Conservation (phyloP, 2,329 filamentous ascomycete species). For the Xylariales sp. region DNA sequence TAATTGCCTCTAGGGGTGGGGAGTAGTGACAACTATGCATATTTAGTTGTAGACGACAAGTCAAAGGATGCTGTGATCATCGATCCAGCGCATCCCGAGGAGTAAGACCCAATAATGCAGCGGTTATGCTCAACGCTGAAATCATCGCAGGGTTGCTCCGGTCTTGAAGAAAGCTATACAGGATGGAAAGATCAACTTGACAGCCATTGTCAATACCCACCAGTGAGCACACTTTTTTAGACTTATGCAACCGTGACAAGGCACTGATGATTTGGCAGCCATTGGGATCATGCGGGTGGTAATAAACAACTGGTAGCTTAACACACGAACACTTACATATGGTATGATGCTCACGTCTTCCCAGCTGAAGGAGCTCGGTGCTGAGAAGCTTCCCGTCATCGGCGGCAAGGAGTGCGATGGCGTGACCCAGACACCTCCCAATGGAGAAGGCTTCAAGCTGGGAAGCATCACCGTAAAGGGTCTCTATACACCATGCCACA, state of each 20-base stretch:
- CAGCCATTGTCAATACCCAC: slow-evolving; percentile 91
- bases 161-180: slow-evolving; percentile 69
- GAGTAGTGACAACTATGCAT: slow-evolving; percentile 77
- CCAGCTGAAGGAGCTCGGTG: slow-evolving; percentile 42
- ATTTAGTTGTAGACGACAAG: slow-evolving; percentile 73
- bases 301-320: slow-evolving; percentile 71
- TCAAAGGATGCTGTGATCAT: slow-evolving; percentile 74
- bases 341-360: not conserved
- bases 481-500: slow-evolving; percentile 96
- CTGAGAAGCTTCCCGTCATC: slow-evolving; percentile 66
- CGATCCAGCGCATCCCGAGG: slow-evolving; percentile 72
- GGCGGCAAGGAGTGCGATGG: slow-evolving; percentile 82
- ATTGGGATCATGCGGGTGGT: slow-evolving; percentile 91
- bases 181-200: slow-evolving; percentile 72
- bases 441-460: slow-evolving; percentile 76
- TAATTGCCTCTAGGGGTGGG: slow-evolving; percentile 59
- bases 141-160: slow-evolving; percentile 48
- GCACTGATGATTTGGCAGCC: slow-evolving; percentile 45
- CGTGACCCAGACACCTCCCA: slow-evolving; percentile 70
- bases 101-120: no score
- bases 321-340: not conserved
- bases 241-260: not conserved
- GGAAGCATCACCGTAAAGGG: slow-evolving; percentile 79
- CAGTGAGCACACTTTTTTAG: slow-evolving; percentile 60
- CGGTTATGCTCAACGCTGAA: no score